Base-by-base conservation (phyloP, 106 monocot species). In the Acorus gramineus region DNA sequence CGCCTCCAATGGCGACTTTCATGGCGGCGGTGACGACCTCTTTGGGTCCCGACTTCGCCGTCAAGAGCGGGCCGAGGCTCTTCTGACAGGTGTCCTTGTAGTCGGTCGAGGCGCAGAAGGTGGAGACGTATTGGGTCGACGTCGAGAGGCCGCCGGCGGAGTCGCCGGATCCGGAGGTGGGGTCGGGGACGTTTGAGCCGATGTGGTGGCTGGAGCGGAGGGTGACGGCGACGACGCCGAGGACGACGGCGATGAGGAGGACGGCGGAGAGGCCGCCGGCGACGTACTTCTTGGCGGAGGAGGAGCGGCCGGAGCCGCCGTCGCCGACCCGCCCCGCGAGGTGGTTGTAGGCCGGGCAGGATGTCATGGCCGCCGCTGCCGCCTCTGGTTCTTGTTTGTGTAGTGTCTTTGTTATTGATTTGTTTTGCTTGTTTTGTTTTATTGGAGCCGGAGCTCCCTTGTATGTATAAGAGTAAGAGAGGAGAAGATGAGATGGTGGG, bases 151-250 rank as follows among this genome's bases (percentile, higher is more conserved):
- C 61, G 14, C 42, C 12, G 28, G 28, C 28, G 46, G 42, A 3
- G 14, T 44, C 11, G 8, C 4, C 43, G 11, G 46, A 43, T n/a
- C 42, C 12, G 28, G 28, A 28, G 46, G 42, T 4, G 14, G 43
- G 7, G 11, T 3, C 43, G 11, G 46, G 44, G 7, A 59, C 50
- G 4, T 53, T 42, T 12, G 55, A 14, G 42, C 60, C 4, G 10
- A 13, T 13, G 13, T 68, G 59, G 11, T 56, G 48, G 56, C 44
- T 60, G 11, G 77, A 71, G 8, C 64, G 63, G 42, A 44, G 11
- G 14, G 73, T 61, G 12, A 59, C 62, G 50, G 76, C 84, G 4
- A 73, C 69, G 8, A 84, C 53, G n/a, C 73, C 76, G 57, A 84
- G 55, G 13, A 73, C 70, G 9, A 67, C 79, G 2, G 69, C 76